Evolutionary conservation across 306 rosid genomes (phyloP), one percentile per base, ranked within the genome.

Genomic region (Gynostemma pentaphyllum): DNA sequence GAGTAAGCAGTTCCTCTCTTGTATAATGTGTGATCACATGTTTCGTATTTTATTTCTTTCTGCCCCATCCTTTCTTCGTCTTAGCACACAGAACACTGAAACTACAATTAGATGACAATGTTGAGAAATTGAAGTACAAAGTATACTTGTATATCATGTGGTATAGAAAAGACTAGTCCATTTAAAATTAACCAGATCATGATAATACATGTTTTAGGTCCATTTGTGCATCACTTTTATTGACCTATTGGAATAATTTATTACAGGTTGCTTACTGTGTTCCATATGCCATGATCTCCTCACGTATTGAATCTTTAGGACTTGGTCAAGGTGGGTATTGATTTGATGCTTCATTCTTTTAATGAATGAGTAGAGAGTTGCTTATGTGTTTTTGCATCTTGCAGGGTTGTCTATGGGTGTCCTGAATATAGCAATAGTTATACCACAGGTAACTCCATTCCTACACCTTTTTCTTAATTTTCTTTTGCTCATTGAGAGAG

Each of bases 391-490:
- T 63, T 69, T 67, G 41, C 71, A 52, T 70, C 64, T 79, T 77
- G 70, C 86, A 92, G 95, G 96, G 66, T 83, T 88, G 76, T 92
- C 99, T 49, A 83, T 81, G 94, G 99, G 95, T 75, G 86, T 92
- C 60, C 82, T 92, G 72, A 92, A 88, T 81, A 85, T 88, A 70
- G 94, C 96, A 71, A 79, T 86, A 59, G 96, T 88, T 51, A 37
- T 92, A 76, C 95, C 96, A 19, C 97, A 86, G 95, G 99, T 92
- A 84, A 67, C 13, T 40, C 23, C 26, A 7, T 11, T 32, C 36
- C 40, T 51, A 22, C 46, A 37, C 49, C 9, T 66, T 22, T 15
- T 30, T 14, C 46, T 29, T 16, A 45, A 45, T 16, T 27, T n/a
- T 64, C 28, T 64, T 64, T 45, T 18, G 42, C 26, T 45, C 9